Conservation (phyloP, 1,284 basidiomycete species). For the Fomitopsis betulina region DNA sequence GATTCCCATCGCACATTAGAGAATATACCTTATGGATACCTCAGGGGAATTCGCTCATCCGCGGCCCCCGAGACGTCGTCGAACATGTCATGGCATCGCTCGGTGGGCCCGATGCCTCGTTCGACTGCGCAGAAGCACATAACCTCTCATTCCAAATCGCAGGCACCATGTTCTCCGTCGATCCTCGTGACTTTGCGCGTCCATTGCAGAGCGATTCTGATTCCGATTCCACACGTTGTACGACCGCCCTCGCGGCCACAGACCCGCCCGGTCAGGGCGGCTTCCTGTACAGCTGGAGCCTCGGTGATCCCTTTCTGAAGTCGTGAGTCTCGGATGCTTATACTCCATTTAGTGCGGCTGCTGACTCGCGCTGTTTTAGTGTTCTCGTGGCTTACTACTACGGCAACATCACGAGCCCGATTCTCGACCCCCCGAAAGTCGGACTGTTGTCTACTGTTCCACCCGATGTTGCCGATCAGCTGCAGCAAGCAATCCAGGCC, state of each 20-base stretch:
- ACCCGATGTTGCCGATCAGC: slow-evolving; percentile 36
- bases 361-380: slow-evolving; percentile 11
- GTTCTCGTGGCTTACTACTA: slow-evolving; percentile 49
- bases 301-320: slow-evolving; percentile 38
- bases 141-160: slow-evolving; percentile 57
- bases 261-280: slow-evolving; percentile 41
- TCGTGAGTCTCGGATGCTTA: slow-evolving; percentile 23
- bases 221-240: slow-evolving; percentile 36
- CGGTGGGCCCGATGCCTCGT: slow-evolving; percentile 21
- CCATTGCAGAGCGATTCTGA: slow-evolving; percentile 15
- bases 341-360: background rate
- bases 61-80: slow-evolving; percentile 34
- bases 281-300: slow-evolving; percentile 34
- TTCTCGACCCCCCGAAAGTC: slow-evolving; percentile 56
- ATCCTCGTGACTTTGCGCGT: slow-evolving; percentile 58
- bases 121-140: slow-evolving; percentile 46
- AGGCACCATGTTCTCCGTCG: slow-evolving; percentile 57
- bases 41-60: slow-evolving; percentile 36
- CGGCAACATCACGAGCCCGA: slow-evolving; percentile 59
- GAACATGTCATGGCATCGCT: slow-evolving; percentile 32
- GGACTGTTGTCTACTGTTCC: slow-evolving; percentile 67
- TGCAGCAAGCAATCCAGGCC: slow-evolving; percentile 35
- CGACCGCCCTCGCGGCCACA: slow-evolving; percentile 41
- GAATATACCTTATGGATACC: background rate
- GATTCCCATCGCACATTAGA: background rate